Percentiles rank a stretch among this genome's conserved stretches.
These are phyloP conservation scores for Nannochloropsis oceanica DNA, from an alignment of 108 stramenopile genomes.

Conservation along the genomic window DNA sequence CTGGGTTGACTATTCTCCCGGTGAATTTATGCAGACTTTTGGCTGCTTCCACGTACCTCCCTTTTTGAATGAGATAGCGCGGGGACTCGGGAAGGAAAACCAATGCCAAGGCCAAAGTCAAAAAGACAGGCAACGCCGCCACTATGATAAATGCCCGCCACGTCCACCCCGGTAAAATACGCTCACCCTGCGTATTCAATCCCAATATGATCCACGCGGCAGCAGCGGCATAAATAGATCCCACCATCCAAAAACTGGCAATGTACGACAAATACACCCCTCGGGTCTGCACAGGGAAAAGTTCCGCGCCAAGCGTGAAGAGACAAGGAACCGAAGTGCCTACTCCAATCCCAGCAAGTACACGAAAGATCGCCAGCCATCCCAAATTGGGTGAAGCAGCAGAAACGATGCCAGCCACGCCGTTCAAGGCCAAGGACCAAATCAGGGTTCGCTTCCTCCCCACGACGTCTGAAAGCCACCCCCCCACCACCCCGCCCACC, in stretches of 20 bases:
- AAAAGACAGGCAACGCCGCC: constrained; percentile 23
- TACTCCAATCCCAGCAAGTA: constrained; percentile 40
- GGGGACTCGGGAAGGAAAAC: constrained; percentile 35
- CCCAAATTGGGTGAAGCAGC: constrained; percentile 22
- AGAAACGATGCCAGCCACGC: constrained; percentile 20
- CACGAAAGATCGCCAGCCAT: constrained; percentile 25
- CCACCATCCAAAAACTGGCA: constrained; percentile 46
- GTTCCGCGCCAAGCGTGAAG: constrained; percentile 41
- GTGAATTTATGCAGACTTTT: neutral
- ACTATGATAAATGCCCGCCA: constrained; percentile 32
- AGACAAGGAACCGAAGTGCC: constrained; percentile 41
- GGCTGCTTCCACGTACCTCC: constrained; percentile 3
- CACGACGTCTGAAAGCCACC: constrained; percentile 18
- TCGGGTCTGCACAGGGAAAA: constrained; percentile 22
- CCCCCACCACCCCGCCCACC: constrained; percentile 35
- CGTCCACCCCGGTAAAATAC: constrained; percentile 9
- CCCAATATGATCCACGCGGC: constrained; percentile 42
- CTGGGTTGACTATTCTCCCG: neutral
- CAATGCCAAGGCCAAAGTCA: constrained; percentile 10
- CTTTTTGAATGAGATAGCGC: constrained; percentile 19
- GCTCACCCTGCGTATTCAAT: constrained; percentile 9
- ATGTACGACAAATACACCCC: constrained; percentile 28
- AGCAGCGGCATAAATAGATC: constrained; percentile 31
- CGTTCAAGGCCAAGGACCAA: constrained; percentile 29
- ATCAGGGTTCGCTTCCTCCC: constrained; percentile 26